A percentile compares a stretch with the other conserved stretches of the same genome.
Evolutionary conservation across 1,284 basidiomycete species (phyloP).

Genomic region (Rhodotorula sp.): DNA sequence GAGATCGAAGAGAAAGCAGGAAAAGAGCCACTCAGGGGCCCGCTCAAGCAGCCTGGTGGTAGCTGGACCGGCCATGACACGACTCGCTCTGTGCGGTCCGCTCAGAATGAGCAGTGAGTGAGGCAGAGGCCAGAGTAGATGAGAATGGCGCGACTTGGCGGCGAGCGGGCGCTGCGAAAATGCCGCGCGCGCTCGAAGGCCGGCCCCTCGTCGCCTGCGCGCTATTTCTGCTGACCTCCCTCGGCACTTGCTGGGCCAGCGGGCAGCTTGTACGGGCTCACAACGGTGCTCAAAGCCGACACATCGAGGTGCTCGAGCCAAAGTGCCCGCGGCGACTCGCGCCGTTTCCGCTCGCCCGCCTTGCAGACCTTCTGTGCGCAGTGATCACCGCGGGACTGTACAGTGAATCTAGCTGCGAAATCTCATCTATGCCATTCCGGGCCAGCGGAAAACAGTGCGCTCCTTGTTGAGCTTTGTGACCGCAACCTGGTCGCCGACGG

Average conservation of each 20-base stretch:
- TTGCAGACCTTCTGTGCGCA: too few species aligned
- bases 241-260: too few species aligned
- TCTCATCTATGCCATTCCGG: background rate
- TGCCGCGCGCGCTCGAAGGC: background rate
- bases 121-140: background rate
- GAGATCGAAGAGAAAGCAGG: too few species aligned
- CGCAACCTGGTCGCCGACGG: constrained; percentile 11
- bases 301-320: too few species aligned
- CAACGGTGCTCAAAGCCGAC: too few species aligned
- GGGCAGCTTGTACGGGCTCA: too few species aligned
- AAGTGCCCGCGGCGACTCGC: too few species aligned
- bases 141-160: background rate
- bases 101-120: background rate
- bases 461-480: constrained; percentile 13
- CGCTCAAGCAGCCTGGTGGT: background rate
- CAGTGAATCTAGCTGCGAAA: too few species aligned
- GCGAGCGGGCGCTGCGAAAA: background rate
- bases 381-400: too few species aligned
- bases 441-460: constrained; percentile 17
- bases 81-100: background rate
- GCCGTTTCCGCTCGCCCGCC: too few species aligned
- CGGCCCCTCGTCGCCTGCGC: background rate
- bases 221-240: background rate
- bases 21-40: too few species aligned
- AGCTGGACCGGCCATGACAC: background rate